phyloP scores from a whole-genome alignment of 108 stramenopile genomes.

The Parietichytrium sp. region DNA sequence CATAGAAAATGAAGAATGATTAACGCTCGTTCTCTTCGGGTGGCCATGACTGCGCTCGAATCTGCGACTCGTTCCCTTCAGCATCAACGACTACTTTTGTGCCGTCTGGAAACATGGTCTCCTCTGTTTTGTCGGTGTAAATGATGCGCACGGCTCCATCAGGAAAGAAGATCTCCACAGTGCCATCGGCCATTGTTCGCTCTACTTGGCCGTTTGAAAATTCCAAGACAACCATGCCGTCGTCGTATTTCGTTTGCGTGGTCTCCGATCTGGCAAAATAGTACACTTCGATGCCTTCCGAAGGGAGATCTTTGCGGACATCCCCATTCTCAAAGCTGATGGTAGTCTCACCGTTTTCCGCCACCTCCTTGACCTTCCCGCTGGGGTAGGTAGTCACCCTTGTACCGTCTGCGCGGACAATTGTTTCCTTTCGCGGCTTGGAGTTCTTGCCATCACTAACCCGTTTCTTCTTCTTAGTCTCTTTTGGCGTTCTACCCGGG shows the following conservation, averaged over 20 bases:
- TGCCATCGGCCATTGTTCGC: not conserved
- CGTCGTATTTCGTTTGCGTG: not conserved
- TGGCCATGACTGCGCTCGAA: too few species aligned
- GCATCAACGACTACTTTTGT: not conserved
- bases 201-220: constrained; percentile 15
- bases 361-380: constrained; percentile 8
- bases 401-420: not conserved
- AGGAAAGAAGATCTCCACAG: not conserved
- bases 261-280: constrained; percentile 26
- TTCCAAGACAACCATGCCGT: constrained; percentile 30
- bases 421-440: not conserved
- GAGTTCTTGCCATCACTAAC: too few species aligned
- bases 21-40: too few species aligned
- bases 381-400: not conserved
- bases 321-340: not conserved
- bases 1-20: too few species aligned
- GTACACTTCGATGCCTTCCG: not conserved
- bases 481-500: too few species aligned
- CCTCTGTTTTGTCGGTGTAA: not conserved
- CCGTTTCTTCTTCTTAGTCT: too few species aligned
- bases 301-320: not conserved
- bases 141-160: not conserved
- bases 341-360: not conserved
- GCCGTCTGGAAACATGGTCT: constrained; percentile 4
- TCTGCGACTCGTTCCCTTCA: too few species aligned